Evolutionary conservation across 1,284 basidiomycete genomes (phyloP).

Genomic region (Cerioporus squamosus): DNA sequence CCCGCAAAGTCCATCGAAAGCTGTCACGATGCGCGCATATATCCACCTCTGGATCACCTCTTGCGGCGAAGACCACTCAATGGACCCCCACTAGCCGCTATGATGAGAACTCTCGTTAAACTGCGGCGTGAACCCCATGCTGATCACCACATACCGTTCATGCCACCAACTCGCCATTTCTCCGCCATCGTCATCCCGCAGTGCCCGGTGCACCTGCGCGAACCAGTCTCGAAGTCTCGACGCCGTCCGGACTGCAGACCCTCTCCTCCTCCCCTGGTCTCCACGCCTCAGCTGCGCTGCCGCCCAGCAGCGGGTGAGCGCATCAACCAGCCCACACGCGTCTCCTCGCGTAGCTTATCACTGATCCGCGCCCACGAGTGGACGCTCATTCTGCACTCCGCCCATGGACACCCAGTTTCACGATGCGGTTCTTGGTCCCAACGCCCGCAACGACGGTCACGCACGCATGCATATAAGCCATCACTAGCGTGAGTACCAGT

Average conservation of each 20-base stretch:
- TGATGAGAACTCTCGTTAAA: not conserved
- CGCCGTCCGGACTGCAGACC: not conserved
- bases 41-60: not conserved
- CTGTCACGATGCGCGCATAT: not conserved
- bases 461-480: no score
- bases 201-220: not conserved
- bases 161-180: not conserved
- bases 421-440: no score
- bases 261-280: not conserved
- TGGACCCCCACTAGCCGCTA: not conserved
- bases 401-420: no score
- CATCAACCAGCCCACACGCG: no score
- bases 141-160: not conserved
- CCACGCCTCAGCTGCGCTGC: no score
- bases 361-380: constrained; percentile 14
- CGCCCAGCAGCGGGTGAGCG: no score
- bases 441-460: no score
- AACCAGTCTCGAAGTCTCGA: not conserved
- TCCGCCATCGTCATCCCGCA: not conserved
- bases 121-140: constrained; percentile 8
- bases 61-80: not conserved
- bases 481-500: no score
- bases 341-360: constrained; percentile 10
- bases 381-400: no score
- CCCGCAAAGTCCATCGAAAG: not conserved